Evolutionary conservation across 1,284 basidiomycete species (phyloP).

Genomic region (Cryptococcus sp.): DNA sequence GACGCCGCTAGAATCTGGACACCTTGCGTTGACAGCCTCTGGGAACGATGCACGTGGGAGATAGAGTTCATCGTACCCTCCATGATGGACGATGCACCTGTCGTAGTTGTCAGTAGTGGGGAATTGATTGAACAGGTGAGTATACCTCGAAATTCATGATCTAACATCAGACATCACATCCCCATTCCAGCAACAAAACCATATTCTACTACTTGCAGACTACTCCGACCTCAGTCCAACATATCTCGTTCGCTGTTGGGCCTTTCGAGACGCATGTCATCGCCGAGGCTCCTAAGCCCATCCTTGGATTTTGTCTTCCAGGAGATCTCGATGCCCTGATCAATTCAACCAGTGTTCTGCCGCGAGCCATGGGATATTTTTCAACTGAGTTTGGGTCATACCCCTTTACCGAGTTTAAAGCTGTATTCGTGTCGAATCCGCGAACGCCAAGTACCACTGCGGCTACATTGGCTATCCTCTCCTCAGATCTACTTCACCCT

Average conservation of each 20-base stretch:
- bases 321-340: slow-evolving; percentile 65
- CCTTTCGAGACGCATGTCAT: slow-evolving; percentile 81
- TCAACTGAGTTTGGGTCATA: slow-evolving; percentile 91
- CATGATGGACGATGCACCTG: slow-evolving; percentile 70
- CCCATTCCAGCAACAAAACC: slow-evolving; percentile 86
- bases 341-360: slow-evolving; percentile 67
- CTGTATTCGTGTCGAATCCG: slow-evolving; percentile 92
- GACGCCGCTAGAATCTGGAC: slow-evolving; percentile 95
- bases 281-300: slow-evolving; percentile 66
- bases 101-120: slow-evolving; percentile 86
- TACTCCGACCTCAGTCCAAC: slow-evolving; percentile 85
- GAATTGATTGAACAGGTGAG: slow-evolving; percentile 86
- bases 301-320: slow-evolving; percentile 89
- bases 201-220: slow-evolving; percentile 92
- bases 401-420: slow-evolving; percentile 90
- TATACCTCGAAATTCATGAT: slow-evolving; percentile 5
- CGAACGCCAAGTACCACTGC: slow-evolving; percentile 73
- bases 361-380: slow-evolving; percentile 87
- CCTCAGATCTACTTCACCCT: slow-evolving; percentile 79
- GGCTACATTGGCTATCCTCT: slow-evolving; percentile 75
- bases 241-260: slow-evolving; percentile 91
- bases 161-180: slow-evolving; percentile 73
- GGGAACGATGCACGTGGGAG: slow-evolving; percentile 99
- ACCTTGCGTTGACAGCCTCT: slow-evolving; percentile 89
- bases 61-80: slow-evolving; percentile 92